phyloP scores from a whole-genome alignment of 2,329 filamentous ascomycete species.

The Chalara sp. region DNA sequence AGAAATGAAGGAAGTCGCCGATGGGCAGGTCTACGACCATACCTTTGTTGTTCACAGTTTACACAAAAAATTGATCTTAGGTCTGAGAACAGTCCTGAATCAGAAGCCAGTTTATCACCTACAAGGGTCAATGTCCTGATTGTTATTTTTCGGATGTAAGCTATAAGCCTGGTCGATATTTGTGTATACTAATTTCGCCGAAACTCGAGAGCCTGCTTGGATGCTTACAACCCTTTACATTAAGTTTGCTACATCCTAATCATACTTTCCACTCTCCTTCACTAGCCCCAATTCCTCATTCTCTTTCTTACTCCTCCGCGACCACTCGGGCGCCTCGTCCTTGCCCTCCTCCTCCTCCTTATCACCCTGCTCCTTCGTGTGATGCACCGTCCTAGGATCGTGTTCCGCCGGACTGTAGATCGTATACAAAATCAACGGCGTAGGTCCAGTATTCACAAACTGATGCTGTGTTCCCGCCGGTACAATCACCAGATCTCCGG shows the following conservation, averaged over 20 bases:
- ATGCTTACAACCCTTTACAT: too few species aligned
- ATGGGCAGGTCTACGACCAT: too few species aligned
- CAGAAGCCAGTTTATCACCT: too few species aligned
- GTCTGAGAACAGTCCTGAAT: too few species aligned
- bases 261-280: conserved; percentile 30
- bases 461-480: conserved; percentile 61
- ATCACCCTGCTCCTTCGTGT: conserved; percentile 57
- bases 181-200: too few species aligned
- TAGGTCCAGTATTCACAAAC: conserved; percentile 54
- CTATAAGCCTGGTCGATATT: too few species aligned
- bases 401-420: conserved; percentile 60
- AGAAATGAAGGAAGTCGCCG: too few species aligned
- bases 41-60: too few species aligned
- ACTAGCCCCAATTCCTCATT: conserved; percentile 52
- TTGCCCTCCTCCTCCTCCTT: conserved; percentile 53
- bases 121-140: too few species aligned
- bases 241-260: neutral
- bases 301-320: conserved; percentile 45
- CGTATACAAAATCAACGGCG: conserved; percentile 54
- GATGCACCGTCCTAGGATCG: conserved; percentile 49
- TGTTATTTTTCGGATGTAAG: too few species aligned
- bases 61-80: too few species aligned
- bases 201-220: too few species aligned
- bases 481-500: conserved; percentile 42
- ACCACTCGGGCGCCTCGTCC: conserved; percentile 56